These are phyloP conservation scores for Withania somnifera DNA, from an alignment of 305 asterid genomes.

Conservation along the genomic window DNA sequence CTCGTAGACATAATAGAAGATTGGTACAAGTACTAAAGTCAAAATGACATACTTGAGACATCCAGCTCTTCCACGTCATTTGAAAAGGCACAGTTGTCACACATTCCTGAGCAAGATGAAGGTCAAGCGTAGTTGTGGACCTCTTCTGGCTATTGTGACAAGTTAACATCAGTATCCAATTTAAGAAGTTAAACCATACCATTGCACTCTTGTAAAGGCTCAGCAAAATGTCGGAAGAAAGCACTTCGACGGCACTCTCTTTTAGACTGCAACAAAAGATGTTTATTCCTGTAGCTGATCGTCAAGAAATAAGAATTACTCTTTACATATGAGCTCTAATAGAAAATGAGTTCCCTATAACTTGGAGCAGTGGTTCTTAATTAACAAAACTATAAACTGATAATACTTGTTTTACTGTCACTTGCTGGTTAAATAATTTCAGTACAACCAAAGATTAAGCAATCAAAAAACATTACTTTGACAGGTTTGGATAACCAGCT, in stretches of 20 bases:
- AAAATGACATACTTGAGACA: slow-evolving; percentile 49
- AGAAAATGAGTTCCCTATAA: not conserved
- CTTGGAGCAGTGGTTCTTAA: not conserved
- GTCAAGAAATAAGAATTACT: not conserved
- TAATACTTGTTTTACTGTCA: not conserved
- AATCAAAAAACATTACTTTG: not conserved
- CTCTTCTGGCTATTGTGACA: not conserved
- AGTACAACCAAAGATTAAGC: not conserved
- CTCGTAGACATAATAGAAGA: not conserved
- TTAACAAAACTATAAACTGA: not conserved
- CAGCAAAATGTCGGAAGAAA: slow-evolving; percentile 87
- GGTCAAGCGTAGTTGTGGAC: not conserved
- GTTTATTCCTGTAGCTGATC: not conserved
- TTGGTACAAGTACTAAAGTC: not conserved
- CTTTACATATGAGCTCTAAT: not conserved
- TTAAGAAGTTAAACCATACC: slow-evolving; percentile 27
- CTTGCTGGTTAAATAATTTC: not conserved
- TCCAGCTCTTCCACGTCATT: slow-evolving; percentile 66
- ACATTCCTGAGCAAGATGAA: slow-evolving; percentile 64
- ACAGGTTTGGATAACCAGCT: not conserved
- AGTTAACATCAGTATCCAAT: slow-evolving; percentile 7
- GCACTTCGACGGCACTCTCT: slow-evolving; percentile 81
- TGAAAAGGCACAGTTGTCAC: slow-evolving; percentile 77
- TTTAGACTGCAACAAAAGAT: slow-evolving; percentile 44
- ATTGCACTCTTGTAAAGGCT: slow-evolving; percentile 78